Evolutionary conservation across 306 rosid genomes (phyloP).

Genomic region (Lablab purpureus): DNA sequence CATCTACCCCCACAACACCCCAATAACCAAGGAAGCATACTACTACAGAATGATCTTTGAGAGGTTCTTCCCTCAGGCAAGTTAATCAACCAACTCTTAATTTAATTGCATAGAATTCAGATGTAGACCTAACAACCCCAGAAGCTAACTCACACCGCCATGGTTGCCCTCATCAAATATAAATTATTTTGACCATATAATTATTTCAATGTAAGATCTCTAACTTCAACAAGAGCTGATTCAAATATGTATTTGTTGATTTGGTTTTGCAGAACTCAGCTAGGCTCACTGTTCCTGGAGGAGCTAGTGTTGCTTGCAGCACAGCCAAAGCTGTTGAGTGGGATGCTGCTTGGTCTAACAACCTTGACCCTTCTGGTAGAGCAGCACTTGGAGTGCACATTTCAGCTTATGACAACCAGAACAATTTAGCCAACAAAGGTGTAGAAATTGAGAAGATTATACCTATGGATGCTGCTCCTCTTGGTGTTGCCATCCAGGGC

Average conservation of each 20-base stretch:
- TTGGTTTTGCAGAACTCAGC: slow-evolving; percentile 79
- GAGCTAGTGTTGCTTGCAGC: slow-evolving; percentile 94
- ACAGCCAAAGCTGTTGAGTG: slow-evolving; percentile 93
- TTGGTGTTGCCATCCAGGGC: slow-evolving; percentile 70
- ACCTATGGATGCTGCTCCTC: slow-evolving; percentile 57
- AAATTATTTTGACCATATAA: background rate
- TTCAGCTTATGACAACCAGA: slow-evolving; percentile 67
- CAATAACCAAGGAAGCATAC: slow-evolving; percentile 87
- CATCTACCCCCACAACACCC: slow-evolving; percentile 92
- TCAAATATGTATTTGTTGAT: background rate
- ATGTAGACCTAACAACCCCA: background rate
- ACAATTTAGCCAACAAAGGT: slow-evolving; percentile 35
- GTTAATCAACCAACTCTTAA: slow-evolving; percentile 11
- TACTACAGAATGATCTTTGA: slow-evolving; percentile 95
- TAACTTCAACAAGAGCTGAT: background rate
- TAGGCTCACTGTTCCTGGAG: slow-evolving; percentile 87
- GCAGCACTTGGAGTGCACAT: slow-evolving; percentile 89
- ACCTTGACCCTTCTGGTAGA: slow-evolving; percentile 95
- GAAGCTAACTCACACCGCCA: background rate
- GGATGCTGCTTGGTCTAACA: slow-evolving; percentile 89
- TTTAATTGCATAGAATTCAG: background rate
- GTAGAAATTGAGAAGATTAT: slow-evolving; percentile 62
- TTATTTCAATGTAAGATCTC: background rate
- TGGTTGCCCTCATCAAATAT: background rate
- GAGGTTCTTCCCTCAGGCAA: slow-evolving; percentile 94